phyloP scores from a whole-genome alignment of 768 basidiomycete genomes.

The Boletus rubroflammeus region DNA sequence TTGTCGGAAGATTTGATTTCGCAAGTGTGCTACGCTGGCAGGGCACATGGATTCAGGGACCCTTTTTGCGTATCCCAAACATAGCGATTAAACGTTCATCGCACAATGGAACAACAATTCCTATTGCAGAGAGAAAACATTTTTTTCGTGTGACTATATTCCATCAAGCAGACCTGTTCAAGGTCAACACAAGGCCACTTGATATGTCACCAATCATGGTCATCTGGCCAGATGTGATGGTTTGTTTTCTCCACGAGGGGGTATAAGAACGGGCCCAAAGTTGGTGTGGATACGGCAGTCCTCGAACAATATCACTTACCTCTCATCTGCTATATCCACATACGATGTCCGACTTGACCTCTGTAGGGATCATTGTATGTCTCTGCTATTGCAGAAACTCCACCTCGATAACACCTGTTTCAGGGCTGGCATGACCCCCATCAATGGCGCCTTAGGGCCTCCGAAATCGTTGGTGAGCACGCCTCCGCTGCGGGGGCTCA shows the following conservation, averaged over 20 bases:
- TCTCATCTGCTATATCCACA: neutral
- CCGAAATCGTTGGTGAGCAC: neutral
- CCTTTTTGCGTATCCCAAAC: neutral
- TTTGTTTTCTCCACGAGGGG: neutral
- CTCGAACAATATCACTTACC: neutral
- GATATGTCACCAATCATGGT: neutral
- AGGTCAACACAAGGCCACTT: neutral
- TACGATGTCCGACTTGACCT: neutral
- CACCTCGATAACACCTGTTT: neutral
- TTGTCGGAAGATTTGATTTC: neutral
- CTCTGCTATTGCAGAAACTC: neutral
- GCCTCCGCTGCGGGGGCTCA: neutral
- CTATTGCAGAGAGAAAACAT: neutral
- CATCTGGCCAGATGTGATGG: neutral
- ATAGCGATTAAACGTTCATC: neutral
- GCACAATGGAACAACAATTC: neutral
- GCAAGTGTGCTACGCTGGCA: neutral
- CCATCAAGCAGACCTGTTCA: neutral
- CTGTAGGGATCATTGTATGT: neutral
- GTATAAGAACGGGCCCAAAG: neutral
- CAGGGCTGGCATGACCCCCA: neutral
- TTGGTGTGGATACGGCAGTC: neutral
- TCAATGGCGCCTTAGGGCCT: neutral
- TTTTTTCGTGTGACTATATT: neutral
- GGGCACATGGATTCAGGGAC: neutral